These are phyloP conservation scores for Arthonia radiata DNA, from an alignment of 495 filamentous ascomycete species.

Conservation along the genomic window DNA sequence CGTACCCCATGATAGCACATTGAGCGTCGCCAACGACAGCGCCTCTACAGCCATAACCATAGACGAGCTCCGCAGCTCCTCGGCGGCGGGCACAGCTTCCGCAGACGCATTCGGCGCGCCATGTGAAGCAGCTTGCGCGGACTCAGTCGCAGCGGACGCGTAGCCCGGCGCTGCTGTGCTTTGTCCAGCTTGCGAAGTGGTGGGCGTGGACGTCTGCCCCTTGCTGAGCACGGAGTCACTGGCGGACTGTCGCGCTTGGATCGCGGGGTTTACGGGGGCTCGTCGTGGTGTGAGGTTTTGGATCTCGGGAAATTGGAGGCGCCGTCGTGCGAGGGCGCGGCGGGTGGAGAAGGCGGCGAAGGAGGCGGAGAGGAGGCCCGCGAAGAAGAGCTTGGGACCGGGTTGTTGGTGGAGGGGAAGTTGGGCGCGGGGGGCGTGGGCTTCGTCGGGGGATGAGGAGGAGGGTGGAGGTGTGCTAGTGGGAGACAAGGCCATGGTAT, in stretches of 20 bases:
- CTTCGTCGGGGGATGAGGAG: too few species aligned
- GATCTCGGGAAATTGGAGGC: too few species aligned
- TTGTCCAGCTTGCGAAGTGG: neutral
- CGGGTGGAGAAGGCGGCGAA: slow-evolving; percentile 48
- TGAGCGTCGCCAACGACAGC: slow-evolving; percentile 59
- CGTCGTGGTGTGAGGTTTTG: too few species aligned
- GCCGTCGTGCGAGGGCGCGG: slow-evolving; percentile 33
- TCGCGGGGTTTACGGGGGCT: too few species aligned
- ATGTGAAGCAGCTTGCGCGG: slow-evolving; percentile 33
- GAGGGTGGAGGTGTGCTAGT: too few species aligned
- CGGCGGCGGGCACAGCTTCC: too few species aligned
- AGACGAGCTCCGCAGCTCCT: slow-evolving; percentile 10
- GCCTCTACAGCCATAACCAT: slow-evolving; percentile 54
- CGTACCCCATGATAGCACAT: slow-evolving; percentile 43
- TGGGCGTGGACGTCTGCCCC: neutral
- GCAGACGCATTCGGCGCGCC: too few species aligned
- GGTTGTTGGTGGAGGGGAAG: slow-evolving; percentile 25
- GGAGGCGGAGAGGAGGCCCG: slow-evolving; percentile 42
- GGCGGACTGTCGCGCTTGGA: slow-evolving; percentile 27
- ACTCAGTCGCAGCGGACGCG: slow-evolving; percentile 4
- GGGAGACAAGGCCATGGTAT: too few species aligned
- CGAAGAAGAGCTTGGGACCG: slow-evolving; percentile 37
- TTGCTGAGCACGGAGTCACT: slow-evolving; percentile 18
- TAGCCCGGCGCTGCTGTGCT: neutral
- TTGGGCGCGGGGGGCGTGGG: too few species aligned